A percentile compares a stretch with the other conserved stretches of the same genome.
phyloP scores from a whole-genome alignment of 176 grass and related monocot genomes.

The Oropetium thomaeum region DNA sequence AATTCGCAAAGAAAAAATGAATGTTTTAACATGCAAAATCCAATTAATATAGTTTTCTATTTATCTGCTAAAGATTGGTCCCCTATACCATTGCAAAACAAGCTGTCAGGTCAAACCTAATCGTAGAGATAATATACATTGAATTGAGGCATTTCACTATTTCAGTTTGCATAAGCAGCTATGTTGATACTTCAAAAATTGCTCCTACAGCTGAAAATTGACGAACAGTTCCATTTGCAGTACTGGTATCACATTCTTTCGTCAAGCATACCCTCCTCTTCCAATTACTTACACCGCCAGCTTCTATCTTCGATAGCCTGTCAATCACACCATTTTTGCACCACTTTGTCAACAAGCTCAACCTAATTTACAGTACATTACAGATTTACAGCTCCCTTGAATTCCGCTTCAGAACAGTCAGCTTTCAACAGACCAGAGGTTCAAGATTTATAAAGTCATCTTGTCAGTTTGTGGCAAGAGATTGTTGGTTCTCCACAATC shows the following conservation, averaged over 20 bases:
- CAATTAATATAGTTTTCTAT: neutral
- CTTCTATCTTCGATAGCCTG: neutral
- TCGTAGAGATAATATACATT: neutral
- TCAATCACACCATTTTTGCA: neutral
- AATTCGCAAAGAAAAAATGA: neutral
- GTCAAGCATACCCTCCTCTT: neutral
- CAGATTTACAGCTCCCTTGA: neutral
- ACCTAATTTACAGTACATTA: neutral
- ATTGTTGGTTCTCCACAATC: conserved; percentile 22
- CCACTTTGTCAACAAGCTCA: neutral
- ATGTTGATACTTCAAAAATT: neutral
- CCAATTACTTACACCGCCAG: neutral
- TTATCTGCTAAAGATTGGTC: neutral
- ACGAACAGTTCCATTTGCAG: neutral
- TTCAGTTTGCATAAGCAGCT: neutral
- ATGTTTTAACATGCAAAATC: no score
- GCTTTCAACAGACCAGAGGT: neutral
- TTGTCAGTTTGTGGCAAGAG: conserved; percentile 16
- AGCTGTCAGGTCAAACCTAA: neutral
- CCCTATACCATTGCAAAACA: no score
- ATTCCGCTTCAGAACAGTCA: neutral
- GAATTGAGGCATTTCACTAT: neutral
- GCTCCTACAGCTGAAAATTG: neutral
- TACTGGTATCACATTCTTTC: neutral
- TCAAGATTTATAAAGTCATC: neutral